These are phyloP conservation scores for Penicillium sp. DNA, from an alignment of 2,329 filamentous ascomycete genomes.

Conservation along the genomic window DNA sequence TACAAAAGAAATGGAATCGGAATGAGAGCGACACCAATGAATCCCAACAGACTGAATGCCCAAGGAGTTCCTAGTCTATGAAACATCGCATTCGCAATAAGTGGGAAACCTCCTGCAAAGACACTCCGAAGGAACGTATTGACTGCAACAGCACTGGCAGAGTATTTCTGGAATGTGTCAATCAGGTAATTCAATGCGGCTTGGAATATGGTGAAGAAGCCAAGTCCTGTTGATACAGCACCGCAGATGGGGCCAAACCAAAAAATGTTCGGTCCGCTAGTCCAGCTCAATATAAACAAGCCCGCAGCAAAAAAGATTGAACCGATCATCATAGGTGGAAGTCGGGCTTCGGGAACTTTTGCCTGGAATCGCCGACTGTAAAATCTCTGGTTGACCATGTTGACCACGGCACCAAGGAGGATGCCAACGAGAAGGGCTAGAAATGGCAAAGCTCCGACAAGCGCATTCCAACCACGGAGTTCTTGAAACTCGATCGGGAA, in stretches of 20 bases:
- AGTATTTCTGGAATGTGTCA: conserved; percentile 51
- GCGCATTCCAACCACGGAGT: conserved; percentile 56
- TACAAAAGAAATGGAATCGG: conserved; percentile 47
- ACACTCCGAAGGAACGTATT: conserved; percentile 46
- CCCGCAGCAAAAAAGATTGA: conserved; percentile 56
- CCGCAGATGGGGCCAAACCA: conserved; percentile 28
- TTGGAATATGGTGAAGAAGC: conserved; percentile 75
- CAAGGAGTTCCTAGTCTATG: conserved; percentile 62
- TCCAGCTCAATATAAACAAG: conserved; percentile 77
- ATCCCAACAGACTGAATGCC: conserved; percentile 60
- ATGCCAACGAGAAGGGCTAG: conserved; percentile 79
- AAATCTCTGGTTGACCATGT: conserved; percentile 63
- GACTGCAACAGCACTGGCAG: conserved; percentile 41
- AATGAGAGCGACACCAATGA: conserved; percentile 42
- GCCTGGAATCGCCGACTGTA: conserved; percentile 69
- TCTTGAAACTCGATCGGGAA: conserved; percentile 38
- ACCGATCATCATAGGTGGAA: conserved; percentile 54
- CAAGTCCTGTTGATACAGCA: conserved; percentile 62
- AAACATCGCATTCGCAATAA: conserved; percentile 54
- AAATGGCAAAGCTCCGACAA: conserved; percentile 75
- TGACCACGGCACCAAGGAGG: conserved; percentile 63
- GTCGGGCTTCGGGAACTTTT: conserved; percentile 62
- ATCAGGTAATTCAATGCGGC: conserved; percentile 75
- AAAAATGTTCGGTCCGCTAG: background rate
- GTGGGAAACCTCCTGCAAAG: conserved; percentile 46